Evolutionary conservation across 1,139 yeast genomes (phyloP), one percentile per base, ranked within the genome.

Genomic region (Candida tropicalis): DNA sequence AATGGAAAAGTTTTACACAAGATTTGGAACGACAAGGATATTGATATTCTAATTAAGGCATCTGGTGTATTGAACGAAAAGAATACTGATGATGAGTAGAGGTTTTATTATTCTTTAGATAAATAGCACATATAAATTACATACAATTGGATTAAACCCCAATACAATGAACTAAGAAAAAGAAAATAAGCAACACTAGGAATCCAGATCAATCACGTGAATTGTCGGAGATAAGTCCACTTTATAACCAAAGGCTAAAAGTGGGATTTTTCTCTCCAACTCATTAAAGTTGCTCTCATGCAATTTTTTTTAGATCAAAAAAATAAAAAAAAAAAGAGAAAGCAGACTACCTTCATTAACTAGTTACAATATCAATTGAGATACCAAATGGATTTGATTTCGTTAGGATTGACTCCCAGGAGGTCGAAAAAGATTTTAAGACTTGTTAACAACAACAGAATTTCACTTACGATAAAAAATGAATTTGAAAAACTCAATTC

Each of bases 11-110:
- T 86, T 17, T 62, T 75, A 44, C 86, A 84, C 56, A 84, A 82
- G 65, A 81, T 91, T 54, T 93, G 95, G 93, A 77, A 68, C 48
- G 93, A 90, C 17, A 65, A 70, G 13, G 95, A 89, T 53, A 84
- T 93, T 52, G 93, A 89, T 54, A 69, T 66, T 39, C 73, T 91
- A 62, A 77, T 93, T 57, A 81, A 82, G 59, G 83, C 81, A 53
- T 73, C 86, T 34, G 97, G 96, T 10, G 81, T 88, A 35, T 75
- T 82, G 52, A 76, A 72, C 41, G 73, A 70, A 42, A 68, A 67
- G 52, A 62, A 57, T 44, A 57, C 58, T 33, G 66, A 62, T 37
- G 60, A 57, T 35, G 58, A 54, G 4, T 53, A 50, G 44, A 35
- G n/a, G 17, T 25, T 4, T 7, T n/a, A 16, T 11, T 24, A 17